phyloP scores from a whole-genome alignment of 352 stramenopile genomes.

The Globisporangium paroecandrum region DNA sequence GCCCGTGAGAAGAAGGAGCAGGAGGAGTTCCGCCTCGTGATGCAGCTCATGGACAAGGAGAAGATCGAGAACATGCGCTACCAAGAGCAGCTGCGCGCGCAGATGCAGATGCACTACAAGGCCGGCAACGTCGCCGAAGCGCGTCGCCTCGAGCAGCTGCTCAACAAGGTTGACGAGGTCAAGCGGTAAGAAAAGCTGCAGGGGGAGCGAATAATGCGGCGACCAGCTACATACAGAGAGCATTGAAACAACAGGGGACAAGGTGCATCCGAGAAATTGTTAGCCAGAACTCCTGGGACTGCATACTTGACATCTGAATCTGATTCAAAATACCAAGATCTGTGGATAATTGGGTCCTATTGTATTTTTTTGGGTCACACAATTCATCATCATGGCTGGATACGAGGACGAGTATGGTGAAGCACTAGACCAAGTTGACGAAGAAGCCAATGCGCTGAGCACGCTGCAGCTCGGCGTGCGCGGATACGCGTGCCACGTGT shows the following conservation, averaged over 20 bases:
- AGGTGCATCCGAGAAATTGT: too few species aligned
- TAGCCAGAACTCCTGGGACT: neutral
- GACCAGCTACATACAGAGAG: too few species aligned
- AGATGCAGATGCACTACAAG: conserved; percentile 92
- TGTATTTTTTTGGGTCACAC: neutral
- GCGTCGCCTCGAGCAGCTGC: conserved; percentile 74
- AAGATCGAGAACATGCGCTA: conserved; percentile 87
- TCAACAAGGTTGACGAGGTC: conserved; percentile 62
- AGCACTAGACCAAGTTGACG: neutral
- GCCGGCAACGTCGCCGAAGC: conserved; percentile 82
- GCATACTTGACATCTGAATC: neutral
- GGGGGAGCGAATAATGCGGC: neutral
- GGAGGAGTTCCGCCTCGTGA: conserved; percentile 69
- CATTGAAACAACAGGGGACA: too few species aligned
- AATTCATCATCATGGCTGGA: conserved; percentile 4
- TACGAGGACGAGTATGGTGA: neutral
- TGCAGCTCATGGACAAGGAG: conserved; percentile 81
- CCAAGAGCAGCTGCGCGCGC: conserved; percentile 73
- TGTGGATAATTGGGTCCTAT: neutral
- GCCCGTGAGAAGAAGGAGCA: conserved; percentile 57
- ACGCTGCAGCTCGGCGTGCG: conserved; percentile 39
- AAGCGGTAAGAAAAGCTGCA: conserved; percentile 17
- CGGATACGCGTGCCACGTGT: conserved; percentile 48
- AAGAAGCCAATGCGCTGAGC: neutral
- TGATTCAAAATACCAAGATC: neutral